These are phyloP conservation scores for Cladosporium sp. DNA, from an alignment of 2,329 filamentous ascomycete species.

Conservation along the genomic window DNA sequence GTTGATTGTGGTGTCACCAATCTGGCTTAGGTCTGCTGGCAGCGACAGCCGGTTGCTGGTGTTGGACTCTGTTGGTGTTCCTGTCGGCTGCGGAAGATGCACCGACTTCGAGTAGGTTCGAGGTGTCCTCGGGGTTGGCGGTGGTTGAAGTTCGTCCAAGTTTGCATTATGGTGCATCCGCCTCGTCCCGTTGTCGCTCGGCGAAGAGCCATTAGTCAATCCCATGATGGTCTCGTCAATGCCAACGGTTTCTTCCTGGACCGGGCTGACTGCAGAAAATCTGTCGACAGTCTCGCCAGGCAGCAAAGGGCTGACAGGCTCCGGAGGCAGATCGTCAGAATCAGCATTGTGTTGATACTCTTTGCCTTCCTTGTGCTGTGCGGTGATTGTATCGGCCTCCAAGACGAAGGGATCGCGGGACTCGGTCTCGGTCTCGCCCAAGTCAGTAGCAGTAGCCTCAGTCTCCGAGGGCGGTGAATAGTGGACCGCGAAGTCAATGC, in stretches of 20 bases:
- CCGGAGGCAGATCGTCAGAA: neutral
- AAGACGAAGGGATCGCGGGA: conserved; percentile 35
- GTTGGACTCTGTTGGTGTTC: conserved; percentile 26
- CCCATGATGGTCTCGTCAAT: conserved; percentile 30
- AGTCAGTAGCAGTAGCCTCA: conserved; percentile 27
- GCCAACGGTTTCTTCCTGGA: conserved; percentile 33
- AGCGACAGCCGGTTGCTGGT: conserved; percentile 34
- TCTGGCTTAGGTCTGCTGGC: conserved; percentile 34
- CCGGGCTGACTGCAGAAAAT: conserved; percentile 37
- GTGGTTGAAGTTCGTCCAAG: conserved; percentile 27
- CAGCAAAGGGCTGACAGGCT: conserved; percentile 35
- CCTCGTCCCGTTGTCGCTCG: conserved; percentile 19
- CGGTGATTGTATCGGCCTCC: conserved; percentile 37
- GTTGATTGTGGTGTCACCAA: conserved; percentile 34
- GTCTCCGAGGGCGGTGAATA: conserved; percentile 35
- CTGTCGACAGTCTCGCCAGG: conserved; percentile 33
- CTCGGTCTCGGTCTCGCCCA: conserved; percentile 31
- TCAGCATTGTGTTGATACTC: conserved; percentile 5
- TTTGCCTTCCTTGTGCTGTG: conserved; percentile 31
- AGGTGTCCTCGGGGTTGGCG: conserved; percentile 33
- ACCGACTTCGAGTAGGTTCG: conserved; percentile 37
- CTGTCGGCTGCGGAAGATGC: conserved; percentile 30
- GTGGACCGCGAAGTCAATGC: conserved; percentile 36
- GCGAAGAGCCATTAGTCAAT: conserved; percentile 6
- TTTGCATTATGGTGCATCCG: neutral